Evolutionary conservation across 2,329 filamentous ascomycete species (phyloP), one percentile per base, ranked within the genome.

Genomic region (Neopestalotiopsis clavispora): DNA sequence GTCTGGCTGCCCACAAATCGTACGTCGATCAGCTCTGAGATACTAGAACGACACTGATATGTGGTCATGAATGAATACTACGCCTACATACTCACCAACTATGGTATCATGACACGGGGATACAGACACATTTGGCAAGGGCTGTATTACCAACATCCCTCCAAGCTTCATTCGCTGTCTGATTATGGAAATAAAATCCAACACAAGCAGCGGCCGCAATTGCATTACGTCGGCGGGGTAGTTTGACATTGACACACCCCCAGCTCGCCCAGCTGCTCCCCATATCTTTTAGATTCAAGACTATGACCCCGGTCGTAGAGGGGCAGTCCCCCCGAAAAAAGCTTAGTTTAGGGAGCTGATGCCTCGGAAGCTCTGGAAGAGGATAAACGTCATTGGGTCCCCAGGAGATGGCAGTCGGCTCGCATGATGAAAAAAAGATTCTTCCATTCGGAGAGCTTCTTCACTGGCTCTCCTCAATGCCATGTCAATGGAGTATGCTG

Each of bases 361-460:
- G 45, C 45, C 45, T 52, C 45, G 45, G 45, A 52, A 52, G 45
- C 45, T 52, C 45, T 52, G n/a, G 45, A 20, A 52, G 45, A 20
- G 45, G 20, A 52, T 52, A 17, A 52, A 52, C 45, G 45, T 52
- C 45, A 52, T 52, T 52, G 45, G 45, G 45, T 52, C 45, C 23
- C 45, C 45, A 52, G 45, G 20, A 7, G n/a, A 52, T 52, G 45
- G 45, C n/a, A n/a, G 20, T 52, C 45, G 45, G 45, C 45, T 52
- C 45, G 45, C 45, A 52, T 20, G 45, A 52, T 52, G 45, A 20
- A 52, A 10, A 23, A 14, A 52, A 52, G 45, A n/a, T 52, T 52
- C 45, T 23, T 17, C 45, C 59, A 62, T 62, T 40, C 59, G 32
- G 59, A 62, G 40, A 62, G 59, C 59, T 62, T 62, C 34, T 62